phyloP scores from a whole-genome alignment of 2,329 filamentous ascomycete species.

The Cordyceps pruinosa region DNA sequence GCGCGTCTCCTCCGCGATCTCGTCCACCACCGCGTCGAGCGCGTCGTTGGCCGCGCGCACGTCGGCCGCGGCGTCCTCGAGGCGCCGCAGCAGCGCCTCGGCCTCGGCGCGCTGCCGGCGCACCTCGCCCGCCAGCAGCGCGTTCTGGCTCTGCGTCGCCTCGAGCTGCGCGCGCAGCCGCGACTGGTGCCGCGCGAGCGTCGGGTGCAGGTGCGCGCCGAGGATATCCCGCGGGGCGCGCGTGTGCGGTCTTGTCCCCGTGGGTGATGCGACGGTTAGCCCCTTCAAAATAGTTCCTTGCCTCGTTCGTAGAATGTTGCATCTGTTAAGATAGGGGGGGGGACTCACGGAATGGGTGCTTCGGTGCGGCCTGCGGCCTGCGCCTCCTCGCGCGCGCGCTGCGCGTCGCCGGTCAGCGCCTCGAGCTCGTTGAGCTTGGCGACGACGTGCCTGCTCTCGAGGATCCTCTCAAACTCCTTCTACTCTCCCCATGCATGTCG shows the following conservation, averaged over 20 bases:
- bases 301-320: not conserved
- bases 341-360: constrained; percentile 40
- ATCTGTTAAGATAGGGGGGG: not conserved
- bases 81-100: constrained; percentile 38
- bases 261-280: too few relatives aligned
- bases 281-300: too few relatives aligned
- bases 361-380: constrained; percentile 16
- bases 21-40: constrained; percentile 39
- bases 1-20: constrained; percentile 44
- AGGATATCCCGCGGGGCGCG: constrained; percentile 47
- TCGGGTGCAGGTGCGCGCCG: constrained; percentile 47
- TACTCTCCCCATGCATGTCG: constrained; percentile 21
- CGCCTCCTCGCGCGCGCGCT: constrained; percentile 27
- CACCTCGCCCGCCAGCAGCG: constrained; percentile 44
- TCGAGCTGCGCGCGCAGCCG: constrained; percentile 52
- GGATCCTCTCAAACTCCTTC: constrained; percentile 52
- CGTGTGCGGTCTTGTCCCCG: constrained; percentile 44
- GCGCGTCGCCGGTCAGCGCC: constrained; percentile 45
- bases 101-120: constrained; percentile 49
- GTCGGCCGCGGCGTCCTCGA: constrained; percentile 48
- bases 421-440: constrained; percentile 54
- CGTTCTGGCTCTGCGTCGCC: constrained; percentile 51
- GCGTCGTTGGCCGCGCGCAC: constrained; percentile 45
- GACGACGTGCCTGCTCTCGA: constrained; percentile 46
- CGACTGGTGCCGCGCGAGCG: constrained; percentile 45